A percentile compares a stretch with the other conserved stretches of the same genome.
Evolutionary conservation across 805 yeast genomes (phyloP).

Genomic region (Yamadazyma nakazawae): DNA sequence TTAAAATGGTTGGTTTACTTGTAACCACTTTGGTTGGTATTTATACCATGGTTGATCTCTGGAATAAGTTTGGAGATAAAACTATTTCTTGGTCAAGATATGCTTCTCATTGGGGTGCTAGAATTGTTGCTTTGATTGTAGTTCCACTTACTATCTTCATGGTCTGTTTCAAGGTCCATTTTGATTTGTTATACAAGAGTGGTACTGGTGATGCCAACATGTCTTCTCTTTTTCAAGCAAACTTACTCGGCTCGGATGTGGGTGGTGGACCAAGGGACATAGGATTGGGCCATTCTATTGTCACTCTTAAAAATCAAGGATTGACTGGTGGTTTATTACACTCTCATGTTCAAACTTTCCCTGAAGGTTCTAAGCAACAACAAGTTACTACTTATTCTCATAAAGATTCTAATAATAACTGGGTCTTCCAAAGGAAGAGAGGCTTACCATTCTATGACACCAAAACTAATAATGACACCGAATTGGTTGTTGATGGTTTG

Average conservation of each 20-base stretch:
- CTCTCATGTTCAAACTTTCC: constrained; percentile 45
- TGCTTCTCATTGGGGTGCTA: constrained; percentile 60
- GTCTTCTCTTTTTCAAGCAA: constrained; percentile 81
- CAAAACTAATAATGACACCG: constrained; percentile 28
- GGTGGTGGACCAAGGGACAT: constrained; percentile 67
- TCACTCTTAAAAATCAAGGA: constrained; percentile 42
- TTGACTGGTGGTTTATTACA: constrained; percentile 45
- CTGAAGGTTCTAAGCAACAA: constrained; percentile 47
- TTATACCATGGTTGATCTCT: constrained; percentile 82
- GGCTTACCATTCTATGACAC: constrained; percentile 32
- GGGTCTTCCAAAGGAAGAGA: constrained; percentile 49
- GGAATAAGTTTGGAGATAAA: constrained; percentile 77
- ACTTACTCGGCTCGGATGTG: constrained; percentile 62
- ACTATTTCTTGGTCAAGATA: constrained; percentile 50
- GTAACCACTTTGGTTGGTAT: constrained; percentile 86
- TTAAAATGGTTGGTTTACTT: constrained; percentile 95
- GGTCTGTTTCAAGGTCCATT: constrained; percentile 69
- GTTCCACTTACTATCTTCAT: constrained; percentile 64
- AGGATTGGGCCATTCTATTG: constrained; percentile 46
- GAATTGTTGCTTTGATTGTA: constrained; percentile 59
- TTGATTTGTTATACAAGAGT: constrained; percentile 64
- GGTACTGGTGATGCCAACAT: constrained; percentile 82
- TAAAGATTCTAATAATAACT: constrained; percentile 44
- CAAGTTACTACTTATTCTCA: constrained; percentile 47
- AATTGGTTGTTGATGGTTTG: constrained; percentile 55